These are phyloP conservation scores for Capsicum chinense DNA, from an alignment of 257 asterid genomes.

Conservation along the genomic window DNA sequence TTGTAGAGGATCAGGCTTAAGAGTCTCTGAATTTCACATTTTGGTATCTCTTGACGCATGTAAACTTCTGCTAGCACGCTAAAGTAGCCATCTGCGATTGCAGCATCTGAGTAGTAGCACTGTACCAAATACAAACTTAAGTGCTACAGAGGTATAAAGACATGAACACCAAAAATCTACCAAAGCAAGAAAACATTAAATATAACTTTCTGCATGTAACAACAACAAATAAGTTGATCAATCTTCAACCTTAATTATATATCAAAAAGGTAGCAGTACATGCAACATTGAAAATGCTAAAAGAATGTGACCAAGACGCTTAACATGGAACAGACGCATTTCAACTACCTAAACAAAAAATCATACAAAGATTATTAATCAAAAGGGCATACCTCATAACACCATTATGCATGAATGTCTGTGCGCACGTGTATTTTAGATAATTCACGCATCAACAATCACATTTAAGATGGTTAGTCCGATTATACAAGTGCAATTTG, in stretches of 20 bases:
- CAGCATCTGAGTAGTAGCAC: slow-evolving; percentile 98
- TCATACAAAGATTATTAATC: neutral
- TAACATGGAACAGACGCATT: slow-evolving; percentile 15
- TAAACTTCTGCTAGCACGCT: slow-evolving; percentile 99
- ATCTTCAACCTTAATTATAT: slow-evolving; percentile 12
- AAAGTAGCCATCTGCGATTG: slow-evolving; percentile 99
- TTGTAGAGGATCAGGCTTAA: slow-evolving; percentile 96
- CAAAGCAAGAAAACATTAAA: neutral
- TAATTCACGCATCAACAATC: slow-evolving; percentile 12
- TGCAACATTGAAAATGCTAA: slow-evolving; percentile 24
- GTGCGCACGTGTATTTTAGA: neutral
- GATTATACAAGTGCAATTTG: slow-evolving; percentile 18
- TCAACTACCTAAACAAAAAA: neutral
- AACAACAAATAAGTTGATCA: slow-evolving; percentile 12
- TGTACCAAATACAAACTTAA: slow-evolving; percentile 42
- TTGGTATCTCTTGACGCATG: slow-evolving; percentile 98
- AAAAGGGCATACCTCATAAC: slow-evolving; percentile 17
- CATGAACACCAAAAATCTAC: neutral
- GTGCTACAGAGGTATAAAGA: slow-evolving; percentile 21
- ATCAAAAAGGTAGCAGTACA: neutral
- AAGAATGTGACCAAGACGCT: neutral
- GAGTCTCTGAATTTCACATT: slow-evolving; percentile 96
- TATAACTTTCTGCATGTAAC: neutral
- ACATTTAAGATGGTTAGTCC: slow-evolving; percentile 15
- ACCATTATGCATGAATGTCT: neutral